Conservation (phyloP, 371 early-diverging fungal genomes). For the Rhizopus microsporus region DNA sequence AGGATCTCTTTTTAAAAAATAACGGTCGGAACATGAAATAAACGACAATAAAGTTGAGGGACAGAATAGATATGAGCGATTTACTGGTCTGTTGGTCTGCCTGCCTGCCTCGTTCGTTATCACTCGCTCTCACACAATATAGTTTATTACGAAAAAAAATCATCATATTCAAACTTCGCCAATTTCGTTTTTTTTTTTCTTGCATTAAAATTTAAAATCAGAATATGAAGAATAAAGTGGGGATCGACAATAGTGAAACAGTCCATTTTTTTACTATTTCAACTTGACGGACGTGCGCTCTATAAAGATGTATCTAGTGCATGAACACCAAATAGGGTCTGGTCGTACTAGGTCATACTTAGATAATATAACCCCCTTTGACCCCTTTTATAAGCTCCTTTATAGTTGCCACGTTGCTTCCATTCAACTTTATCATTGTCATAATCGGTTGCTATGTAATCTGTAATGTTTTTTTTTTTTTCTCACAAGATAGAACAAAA, state of each 20-base stretch:
- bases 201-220: not conserved
- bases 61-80: slow-evolving; percentile 18
- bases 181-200: not conserved
- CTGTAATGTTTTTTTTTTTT: not conserved
- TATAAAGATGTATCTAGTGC: slow-evolving; percentile 11
- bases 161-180: too few relatives aligned
- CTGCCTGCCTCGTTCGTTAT: too few relatives aligned
- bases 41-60: slow-evolving; percentile 34
- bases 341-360: slow-evolving; percentile 19
- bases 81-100: slow-evolving; percentile 1
- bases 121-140: slow-evolving; percentile 4
- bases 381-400: not conserved
- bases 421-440: too few relatives aligned
- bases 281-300: slow-evolving; percentile 23
- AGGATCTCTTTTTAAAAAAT: slow-evolving; percentile 21
- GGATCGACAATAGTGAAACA: slow-evolving; percentile 1
- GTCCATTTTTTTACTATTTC: not conserved
- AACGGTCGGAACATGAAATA: slow-evolving; percentile 24
- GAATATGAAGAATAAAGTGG: slow-evolving; percentile 13
- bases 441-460: not conserved
- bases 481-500: not conserved
- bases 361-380: not conserved
- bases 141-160: not conserved
- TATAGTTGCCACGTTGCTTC: too few relatives aligned
- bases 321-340: slow-evolving; percentile 28